Percentiles rank a stretch among this genome's conserved stretches.
Evolutionary conservation across 352 stramenopile genomes (phyloP).

Genomic region (Phytophthora sojae): DNA sequence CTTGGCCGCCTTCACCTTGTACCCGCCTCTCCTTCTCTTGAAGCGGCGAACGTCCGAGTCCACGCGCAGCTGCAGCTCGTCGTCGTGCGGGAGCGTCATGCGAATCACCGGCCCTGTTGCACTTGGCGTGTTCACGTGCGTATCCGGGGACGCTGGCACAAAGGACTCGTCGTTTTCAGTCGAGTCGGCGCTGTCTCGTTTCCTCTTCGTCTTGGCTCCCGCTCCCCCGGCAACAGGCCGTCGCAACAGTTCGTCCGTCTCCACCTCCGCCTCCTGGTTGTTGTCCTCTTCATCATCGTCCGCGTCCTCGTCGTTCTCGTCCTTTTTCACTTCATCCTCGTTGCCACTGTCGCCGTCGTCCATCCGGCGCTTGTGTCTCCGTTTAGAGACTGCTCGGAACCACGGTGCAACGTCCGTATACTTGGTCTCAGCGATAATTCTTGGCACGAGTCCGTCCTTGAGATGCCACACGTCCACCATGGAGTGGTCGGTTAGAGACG

Average conservation of each 20-base stretch:
- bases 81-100: conserved; percentile 71
- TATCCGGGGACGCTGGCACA: conserved; percentile 67
- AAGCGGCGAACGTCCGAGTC: conserved; percentile 63
- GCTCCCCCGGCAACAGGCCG: conserved; percentile 20
- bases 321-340: conserved; percentile 62
- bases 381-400: conserved; percentile 59
- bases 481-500: conserved; percentile 56
- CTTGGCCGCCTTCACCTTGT: conserved; percentile 29
- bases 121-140: conserved; percentile 73
- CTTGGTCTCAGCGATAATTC: conserved; percentile 70
- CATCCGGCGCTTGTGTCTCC: conserved; percentile 46
- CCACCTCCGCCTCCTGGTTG: conserved; percentile 53
- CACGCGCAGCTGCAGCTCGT: conserved; percentile 41
- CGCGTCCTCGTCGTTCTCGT: conserved; percentile 64
- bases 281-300: conserved; percentile 69
- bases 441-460: conserved; percentile 56
- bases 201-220: conserved; percentile 55
- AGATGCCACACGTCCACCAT: conserved; percentile 84
- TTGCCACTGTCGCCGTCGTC: conserved; percentile 50
- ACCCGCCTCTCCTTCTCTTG: conserved; percentile 56
- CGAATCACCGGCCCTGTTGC: conserved; percentile 49
- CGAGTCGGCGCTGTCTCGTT: conserved; percentile 48
- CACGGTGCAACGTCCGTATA: conserved; percentile 66
- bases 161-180: conserved; percentile 72
- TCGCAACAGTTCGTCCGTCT: conserved; percentile 50